Conservation (phyloP, 129 eudicot genomes). For the Glebionis coronaria region DNA sequence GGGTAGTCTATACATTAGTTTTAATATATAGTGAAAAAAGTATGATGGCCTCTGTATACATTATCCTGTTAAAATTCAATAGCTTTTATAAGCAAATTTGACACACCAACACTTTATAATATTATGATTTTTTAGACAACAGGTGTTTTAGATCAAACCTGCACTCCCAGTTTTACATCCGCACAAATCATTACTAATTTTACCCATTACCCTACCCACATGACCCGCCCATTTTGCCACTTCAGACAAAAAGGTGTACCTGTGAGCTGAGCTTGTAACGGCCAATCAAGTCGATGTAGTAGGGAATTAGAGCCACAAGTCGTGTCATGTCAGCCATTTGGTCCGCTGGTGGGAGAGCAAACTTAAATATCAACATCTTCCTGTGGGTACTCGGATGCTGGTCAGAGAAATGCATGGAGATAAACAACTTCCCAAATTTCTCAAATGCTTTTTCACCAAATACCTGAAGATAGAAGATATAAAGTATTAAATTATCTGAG, state of each 20-base stretch:
- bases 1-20: too few species aligned
- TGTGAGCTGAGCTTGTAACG: constrained; percentile 91
- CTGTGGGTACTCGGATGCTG: constrained; percentile 61
- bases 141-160: too few species aligned
- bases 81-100: not conserved
- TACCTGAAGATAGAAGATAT: constrained; percentile 40
- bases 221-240: not conserved
- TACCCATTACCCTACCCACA: not conserved
- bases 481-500: not conserved
- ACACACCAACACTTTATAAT: not conserved
- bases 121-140: too few species aligned
- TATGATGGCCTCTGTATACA: too few species aligned
- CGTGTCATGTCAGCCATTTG: constrained; percentile 83
- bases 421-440: constrained; percentile 70
- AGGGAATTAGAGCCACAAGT: constrained; percentile 72
- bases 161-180: not conserved
- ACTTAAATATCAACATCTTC: constrained; percentile 79
- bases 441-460: constrained; percentile 84
- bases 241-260: constrained; percentile 32
- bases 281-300: constrained; percentile 84
- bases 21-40: too few species aligned
- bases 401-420: constrained; percentile 94
- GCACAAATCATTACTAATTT: not conserved
- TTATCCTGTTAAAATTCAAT: too few species aligned
- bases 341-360: constrained; percentile 70